Conservation (phyloP, 352 stramenopile species). For the Globisporangium spinosum region DNA sequence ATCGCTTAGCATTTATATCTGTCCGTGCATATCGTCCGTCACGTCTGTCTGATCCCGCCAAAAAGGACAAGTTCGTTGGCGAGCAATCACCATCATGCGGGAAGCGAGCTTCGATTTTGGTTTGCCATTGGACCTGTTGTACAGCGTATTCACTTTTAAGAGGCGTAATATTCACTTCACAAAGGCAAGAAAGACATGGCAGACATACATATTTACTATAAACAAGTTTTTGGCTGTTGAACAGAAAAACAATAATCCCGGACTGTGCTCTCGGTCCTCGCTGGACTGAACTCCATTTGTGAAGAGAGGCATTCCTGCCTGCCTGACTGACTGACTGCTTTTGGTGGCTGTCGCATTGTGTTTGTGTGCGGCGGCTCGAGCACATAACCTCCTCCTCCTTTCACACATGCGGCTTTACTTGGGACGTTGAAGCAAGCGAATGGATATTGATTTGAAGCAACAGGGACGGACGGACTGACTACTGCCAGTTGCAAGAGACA, state of each 20-base stretch:
- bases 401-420: no score
- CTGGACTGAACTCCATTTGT: not conserved
- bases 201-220: not conserved
- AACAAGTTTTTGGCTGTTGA: not conserved
- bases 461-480: not conserved
- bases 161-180: not conserved
- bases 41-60: not conserved
- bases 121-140: not conserved
- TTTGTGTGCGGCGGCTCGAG: not conserved
- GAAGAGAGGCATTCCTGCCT: not conserved
- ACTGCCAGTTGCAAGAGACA: not conserved
- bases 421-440: not conserved
- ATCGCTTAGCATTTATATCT: no score
- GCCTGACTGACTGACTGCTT: not conserved
- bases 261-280: not conserved
- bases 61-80: not conserved
- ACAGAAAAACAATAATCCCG: not conserved
- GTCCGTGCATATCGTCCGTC: not conserved
- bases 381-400: not conserved
- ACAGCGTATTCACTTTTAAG: not conserved
- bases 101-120: not conserved
- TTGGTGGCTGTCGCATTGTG: not conserved
- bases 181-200: no score
- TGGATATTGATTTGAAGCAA: not conserved
- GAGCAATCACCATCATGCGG: not conserved